phyloP scores from a whole-genome alignment of 352 stramenopile genomes.

The Globisporangium parvum region DNA sequence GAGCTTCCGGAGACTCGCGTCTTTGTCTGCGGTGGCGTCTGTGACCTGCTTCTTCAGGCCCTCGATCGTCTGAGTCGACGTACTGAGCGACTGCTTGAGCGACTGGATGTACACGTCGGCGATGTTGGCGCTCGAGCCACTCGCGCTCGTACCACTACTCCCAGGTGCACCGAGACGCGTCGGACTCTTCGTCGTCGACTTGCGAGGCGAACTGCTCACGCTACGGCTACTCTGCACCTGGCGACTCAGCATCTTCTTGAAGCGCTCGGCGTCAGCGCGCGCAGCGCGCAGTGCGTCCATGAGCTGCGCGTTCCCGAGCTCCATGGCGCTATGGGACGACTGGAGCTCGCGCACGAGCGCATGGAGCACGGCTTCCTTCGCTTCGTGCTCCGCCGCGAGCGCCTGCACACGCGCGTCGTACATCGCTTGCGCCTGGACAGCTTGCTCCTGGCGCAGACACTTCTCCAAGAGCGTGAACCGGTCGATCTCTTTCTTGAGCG shows the following conservation, averaged over 20 bases:
- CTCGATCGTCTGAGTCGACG: conserved; percentile 28
- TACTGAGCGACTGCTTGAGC: conserved; percentile 39
- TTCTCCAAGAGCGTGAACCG: conserved; percentile 50
- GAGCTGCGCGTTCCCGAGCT: conserved; percentile 46
- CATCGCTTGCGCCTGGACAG: conserved; percentile 38
- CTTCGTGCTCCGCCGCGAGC: conserved; percentile 31
- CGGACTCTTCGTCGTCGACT: conserved; percentile 6
- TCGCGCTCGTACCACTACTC: neutral
- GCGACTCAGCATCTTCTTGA: conserved; percentile 47
- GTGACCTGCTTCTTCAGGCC: conserved; percentile 32
- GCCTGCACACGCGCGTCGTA: conserved; percentile 40
- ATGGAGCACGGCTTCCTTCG: conserved; percentile 38
- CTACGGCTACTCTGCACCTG: conserved; percentile 1
- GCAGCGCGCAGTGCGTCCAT: conserved; percentile 37
- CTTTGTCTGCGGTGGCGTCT: conserved; percentile 28
- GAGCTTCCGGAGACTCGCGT: conserved; percentile 19
- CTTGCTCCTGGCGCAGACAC: conserved; percentile 56
- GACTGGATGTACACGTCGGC: conserved; percentile 26
- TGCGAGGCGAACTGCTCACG: conserved; percentile 4
- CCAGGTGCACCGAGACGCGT: conserved; percentile 1
- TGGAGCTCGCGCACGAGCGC: conserved; percentile 44
- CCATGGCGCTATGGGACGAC: conserved; percentile 36
- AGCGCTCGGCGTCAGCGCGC: conserved; percentile 34
- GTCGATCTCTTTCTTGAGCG: conserved; percentile 61
- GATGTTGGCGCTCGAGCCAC: conserved; percentile 9